A percentile compares a stretch with the other conserved stretches of the same genome.
phyloP scores from a whole-genome alignment of 108 stramenopile species.

The Cyclostephanos tholiformis region DNA sequence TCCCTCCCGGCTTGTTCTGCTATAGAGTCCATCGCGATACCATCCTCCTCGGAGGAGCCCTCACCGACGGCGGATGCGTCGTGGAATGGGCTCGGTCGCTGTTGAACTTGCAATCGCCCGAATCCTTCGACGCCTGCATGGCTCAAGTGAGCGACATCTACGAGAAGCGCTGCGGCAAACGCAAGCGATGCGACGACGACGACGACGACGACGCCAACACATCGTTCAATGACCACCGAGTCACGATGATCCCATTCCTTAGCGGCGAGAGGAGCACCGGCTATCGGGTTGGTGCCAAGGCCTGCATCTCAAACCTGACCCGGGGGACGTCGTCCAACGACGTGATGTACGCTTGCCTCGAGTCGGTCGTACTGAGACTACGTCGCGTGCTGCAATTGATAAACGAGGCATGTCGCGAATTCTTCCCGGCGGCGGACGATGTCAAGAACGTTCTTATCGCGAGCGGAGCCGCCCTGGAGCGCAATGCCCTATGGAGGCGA shows the following conservation, averaged over 20 bases:
- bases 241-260: slow-evolving; percentile 71
- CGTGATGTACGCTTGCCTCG: slow-evolving; percentile 67
- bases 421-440: neutral
- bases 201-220: neutral
- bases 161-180: neutral
- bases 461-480: slow-evolving; percentile 81
- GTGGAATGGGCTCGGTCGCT: slow-evolving; percentile 75
- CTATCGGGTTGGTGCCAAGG: slow-evolving; percentile 70
- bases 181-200: neutral
- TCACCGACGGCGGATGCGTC: slow-evolving; percentile 86
- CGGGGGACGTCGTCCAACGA: slow-evolving; percentile 65
- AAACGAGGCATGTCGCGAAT: slow-evolving; percentile 7
- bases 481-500: slow-evolving; percentile 75
- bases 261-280: slow-evolving; percentile 84
- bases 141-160: slow-evolving; percentile 39
- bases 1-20: slow-evolving; percentile 75
- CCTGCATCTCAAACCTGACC: slow-evolving; percentile 71
- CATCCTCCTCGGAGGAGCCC: slow-evolving; percentile 75
- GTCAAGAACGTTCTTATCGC: slow-evolving; percentile 48
- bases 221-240: neutral
- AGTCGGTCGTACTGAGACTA: slow-evolving; percentile 71
- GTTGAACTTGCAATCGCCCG: slow-evolving; percentile 52
- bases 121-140: slow-evolving; percentile 57
- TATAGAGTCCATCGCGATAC: slow-evolving; percentile 72
- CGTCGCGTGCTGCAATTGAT: slow-evolving; percentile 59